Evolutionary conservation across 805 yeast species (phyloP).

Genomic region (Metschnikowia lunata): DNA sequence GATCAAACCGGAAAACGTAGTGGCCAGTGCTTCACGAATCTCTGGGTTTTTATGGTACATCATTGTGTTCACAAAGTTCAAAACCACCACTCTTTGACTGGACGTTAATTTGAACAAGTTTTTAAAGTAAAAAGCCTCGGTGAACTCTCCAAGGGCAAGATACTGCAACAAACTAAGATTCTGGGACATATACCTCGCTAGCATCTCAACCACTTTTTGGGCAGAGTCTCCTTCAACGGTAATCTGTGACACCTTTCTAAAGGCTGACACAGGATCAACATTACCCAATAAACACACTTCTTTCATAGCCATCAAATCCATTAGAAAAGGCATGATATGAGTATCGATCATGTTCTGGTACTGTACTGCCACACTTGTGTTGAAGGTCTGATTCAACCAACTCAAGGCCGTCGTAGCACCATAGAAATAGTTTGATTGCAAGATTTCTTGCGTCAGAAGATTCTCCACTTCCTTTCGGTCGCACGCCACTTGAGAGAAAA

Average conservation of each 20-base stretch:
- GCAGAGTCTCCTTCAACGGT: conserved; percentile 23
- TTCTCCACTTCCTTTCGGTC: conserved; percentile 36
- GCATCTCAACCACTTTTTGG: conserved; percentile 30
- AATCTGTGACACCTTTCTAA: conserved; percentile 41
- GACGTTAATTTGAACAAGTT: conserved; percentile 53
- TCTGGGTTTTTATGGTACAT: conserved; percentile 64
- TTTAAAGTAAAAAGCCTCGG: conserved; percentile 67
- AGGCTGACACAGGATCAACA: conserved; percentile 49
- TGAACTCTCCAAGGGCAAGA: conserved; percentile 59
- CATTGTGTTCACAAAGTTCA: conserved; percentile 48
- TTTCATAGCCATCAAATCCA: conserved; percentile 59
- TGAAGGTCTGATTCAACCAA: conserved; percentile 53
- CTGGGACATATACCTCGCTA: conserved; percentile 33
- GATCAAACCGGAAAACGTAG: conserved; percentile 73
- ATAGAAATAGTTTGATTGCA: conserved; percentile 58
- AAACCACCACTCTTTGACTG: conserved; percentile 45
- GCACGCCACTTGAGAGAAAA: conserved; percentile 28
- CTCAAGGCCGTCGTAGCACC: conserved; percentile 60
- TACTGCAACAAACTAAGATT: conserved; percentile 46
- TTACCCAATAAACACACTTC: conserved; percentile 76
- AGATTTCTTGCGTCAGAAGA: conserved; percentile 50
- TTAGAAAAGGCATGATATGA: conserved; percentile 64
- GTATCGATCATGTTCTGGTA: conserved; percentile 47
- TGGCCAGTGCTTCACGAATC: conserved; percentile 69
- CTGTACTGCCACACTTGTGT: conserved; percentile 49